Evolutionary conservation across 2,329 filamentous ascomycete species (phyloP).

Genomic region (Cladophialophora chaetospira): DNA sequence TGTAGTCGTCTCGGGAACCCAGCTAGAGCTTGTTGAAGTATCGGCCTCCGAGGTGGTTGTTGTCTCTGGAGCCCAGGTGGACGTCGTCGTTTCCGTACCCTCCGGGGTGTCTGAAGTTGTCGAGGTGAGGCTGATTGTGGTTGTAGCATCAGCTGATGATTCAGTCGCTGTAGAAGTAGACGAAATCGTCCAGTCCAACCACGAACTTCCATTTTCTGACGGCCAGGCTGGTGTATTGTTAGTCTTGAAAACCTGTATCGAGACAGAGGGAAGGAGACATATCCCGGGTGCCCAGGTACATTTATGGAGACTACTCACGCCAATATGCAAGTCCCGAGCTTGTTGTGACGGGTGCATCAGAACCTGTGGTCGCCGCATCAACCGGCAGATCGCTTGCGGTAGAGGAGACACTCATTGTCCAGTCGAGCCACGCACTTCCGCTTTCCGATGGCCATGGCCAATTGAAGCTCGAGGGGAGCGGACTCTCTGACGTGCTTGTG

Average conservation of each 20-base stretch:
- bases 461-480: too few relatives aligned
- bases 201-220: constrained; percentile 3
- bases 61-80: neutral
- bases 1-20: neutral
- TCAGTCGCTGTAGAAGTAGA: neutral
- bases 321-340: neutral
- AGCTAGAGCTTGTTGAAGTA: neutral
- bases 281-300: neutral
- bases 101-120: constrained; percentile 1
- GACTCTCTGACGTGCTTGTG: too few relatives aligned
- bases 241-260: too few relatives aligned
- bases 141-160: neutral
- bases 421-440: constrained; percentile 6
- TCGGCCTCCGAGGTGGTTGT: neutral
- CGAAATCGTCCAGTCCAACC: constrained; percentile 9
- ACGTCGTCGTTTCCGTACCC: neutral
- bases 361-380: neutral
- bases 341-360: neutral
- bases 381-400: neutral
- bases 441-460: neutral
- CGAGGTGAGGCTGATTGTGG: neutral
- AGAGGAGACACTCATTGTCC: neutral
- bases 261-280: neutral
- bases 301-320: neutral
- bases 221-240: too few relatives aligned